These are phyloP conservation scores for Taxillus chinensis DNA, from an alignment of 164 flowering plant genomes.

Conservation along the genomic window DNA sequence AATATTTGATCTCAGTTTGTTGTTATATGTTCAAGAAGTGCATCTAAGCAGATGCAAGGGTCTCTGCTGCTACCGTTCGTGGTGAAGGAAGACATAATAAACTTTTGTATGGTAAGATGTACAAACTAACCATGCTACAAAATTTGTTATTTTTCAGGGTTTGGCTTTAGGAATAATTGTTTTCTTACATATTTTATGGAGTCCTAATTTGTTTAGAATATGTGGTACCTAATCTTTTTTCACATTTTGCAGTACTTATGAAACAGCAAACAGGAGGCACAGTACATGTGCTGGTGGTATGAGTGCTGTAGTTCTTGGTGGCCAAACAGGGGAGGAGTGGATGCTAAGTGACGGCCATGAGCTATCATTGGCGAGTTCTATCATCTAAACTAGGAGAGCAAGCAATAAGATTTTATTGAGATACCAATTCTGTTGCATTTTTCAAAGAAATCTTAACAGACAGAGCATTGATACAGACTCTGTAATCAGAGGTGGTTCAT, in stretches of 20 bases:
- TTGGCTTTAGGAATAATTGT: not conserved
- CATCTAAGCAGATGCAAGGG: constrained; percentile 1
- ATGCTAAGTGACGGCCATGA: constrained; percentile 82
- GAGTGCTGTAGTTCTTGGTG: constrained; percentile 82
- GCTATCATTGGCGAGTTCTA: constrained; percentile 55
- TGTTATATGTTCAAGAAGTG: constrained; percentile 12
- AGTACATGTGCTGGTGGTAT: constrained; percentile 92
- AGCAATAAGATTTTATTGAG: too few species aligned
- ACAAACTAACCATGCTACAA: not conserved
- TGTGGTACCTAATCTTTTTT: too few species aligned
- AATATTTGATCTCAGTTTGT: too few species aligned
- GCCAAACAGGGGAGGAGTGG: constrained; percentile 96
- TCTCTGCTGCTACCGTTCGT: constrained; percentile 5
- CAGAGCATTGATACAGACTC: too few species aligned
- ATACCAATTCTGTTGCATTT: too few species aligned
- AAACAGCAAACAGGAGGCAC: too few species aligned
- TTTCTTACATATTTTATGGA: not conserved
- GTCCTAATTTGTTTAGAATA: not conserved
- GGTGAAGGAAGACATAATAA: constrained; percentile 11
- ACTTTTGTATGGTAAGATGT: constrained; percentile 21
- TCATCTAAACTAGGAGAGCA: constrained; percentile 16
- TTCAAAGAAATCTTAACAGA: too few species aligned
- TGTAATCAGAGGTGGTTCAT: too few species aligned
- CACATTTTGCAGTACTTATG: too few species aligned
- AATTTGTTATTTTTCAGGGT: too few species aligned